Base-by-base conservation (phyloP, 352 stramenopile genomes). In the Phytopythium mirpurense region DNA sequence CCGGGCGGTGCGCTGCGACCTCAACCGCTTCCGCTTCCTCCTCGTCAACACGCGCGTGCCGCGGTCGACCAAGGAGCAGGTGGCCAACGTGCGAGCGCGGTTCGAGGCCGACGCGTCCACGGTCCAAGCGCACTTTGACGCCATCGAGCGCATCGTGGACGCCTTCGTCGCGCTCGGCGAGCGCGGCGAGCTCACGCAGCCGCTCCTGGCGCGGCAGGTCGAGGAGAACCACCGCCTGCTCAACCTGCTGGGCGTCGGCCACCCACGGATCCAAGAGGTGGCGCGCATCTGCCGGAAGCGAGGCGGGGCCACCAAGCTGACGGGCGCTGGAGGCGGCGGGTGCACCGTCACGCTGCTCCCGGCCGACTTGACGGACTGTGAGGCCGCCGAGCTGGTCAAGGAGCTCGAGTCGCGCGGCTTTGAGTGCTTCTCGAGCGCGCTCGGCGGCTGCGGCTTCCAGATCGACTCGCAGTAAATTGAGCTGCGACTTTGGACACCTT, bases 11-110 rank as follows among this genome's bases (percentile, higher is more conserved):
- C 23, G 59, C 10, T 78, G 67, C 40, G 60, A 90, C 40, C 56
- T 92, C 24, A 71, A 87, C 46, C 52, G 64, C 11, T 91, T 96
- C 36, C 73, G 77, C 5, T 96, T 97, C 40, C 67, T 98, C 2
- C 54, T 98, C 34, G 86, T 93, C 10, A 96, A 98, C 68, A 97
- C 91, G 12, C 63, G 74, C n/a, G 88, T 97, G 16, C 83, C 90
- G 3, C 85, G 89, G 15, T 93, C 83, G 5, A 98, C 92, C 16
- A 91, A 79, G 64, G 67, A 77, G 24, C 79, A 95, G 35, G 90
- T 98, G 16, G 70, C 46, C 5, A 75, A 79, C 31, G 92, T 98
- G 11, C 70, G 82, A 10, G 56, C 54, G 40, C 69, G 77, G 7
- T 83, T 90, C 42, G 78, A 95, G 27, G 62, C 62, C 34, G 45